Evolutionary conservation across 208 protist species (phyloP), one percentile per base, ranked within the genome.

Genomic region (Leishmania aethiopica): DNA sequence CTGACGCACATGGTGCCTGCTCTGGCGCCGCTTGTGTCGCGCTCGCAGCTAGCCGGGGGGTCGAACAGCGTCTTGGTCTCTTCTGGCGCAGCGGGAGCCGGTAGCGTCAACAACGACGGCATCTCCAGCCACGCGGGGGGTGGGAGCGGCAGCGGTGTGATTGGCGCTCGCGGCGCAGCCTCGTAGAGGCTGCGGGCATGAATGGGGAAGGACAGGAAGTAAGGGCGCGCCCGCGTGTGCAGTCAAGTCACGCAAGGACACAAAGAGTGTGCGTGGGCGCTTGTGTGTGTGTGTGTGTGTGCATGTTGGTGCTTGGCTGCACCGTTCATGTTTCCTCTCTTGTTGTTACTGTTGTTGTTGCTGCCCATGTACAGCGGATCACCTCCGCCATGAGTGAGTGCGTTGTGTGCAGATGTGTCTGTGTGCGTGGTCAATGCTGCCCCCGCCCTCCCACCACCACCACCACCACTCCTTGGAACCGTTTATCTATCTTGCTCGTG

Each of bases 1-100:
- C 87, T 97, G 69, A 80, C 79, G 19, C 86, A 92, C 74, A 92
- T 91, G 69, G 92, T 94, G 75, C 86, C 96, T 7, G 78, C 73
- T 62, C 77, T 89, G 32, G 84, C 53, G 2, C 76, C 66, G 60
- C n/a, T 92, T 47, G 81, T 92, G 77, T 86, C 86, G 51, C 78
- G 83, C 53, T 64, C 73, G 60, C 85, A 91, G 62, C 7, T 69
- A 28, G 40, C 7, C 11, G 57, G 57, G 8, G 57, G 13, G 37
- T 42, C 57, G 57, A 78, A 13, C 75, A 78, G 57, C 57, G 22
- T 0, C 40, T 25, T n/a, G 15, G 5, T 47, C 7, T 7, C 15
- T 15, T 7, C 75, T 49, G 57, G 22, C 6, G 10, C 57, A 22
- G 15, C 8, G 5, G 42, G 37, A 15, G 40, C n/a, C 28, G 28